These are phyloP conservation scores for Grigorovia transvaalensis DNA, from an alignment of 805 yeast species.

Conservation along the genomic window DNA sequence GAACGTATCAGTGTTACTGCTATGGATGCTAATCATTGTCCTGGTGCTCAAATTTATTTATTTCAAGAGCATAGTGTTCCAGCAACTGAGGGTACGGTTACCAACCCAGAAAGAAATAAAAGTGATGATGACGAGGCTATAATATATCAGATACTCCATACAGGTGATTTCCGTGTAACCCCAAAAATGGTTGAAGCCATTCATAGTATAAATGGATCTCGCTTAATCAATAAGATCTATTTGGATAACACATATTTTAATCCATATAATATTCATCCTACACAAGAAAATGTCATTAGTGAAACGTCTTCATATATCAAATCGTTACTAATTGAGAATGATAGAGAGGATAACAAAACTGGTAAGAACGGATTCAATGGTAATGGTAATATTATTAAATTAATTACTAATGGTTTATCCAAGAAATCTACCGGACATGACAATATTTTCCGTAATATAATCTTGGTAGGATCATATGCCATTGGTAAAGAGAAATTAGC, in stretches of 20 bases:
- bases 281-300: constrained; percentile 57
- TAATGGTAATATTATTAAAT: constrained; percentile 15
- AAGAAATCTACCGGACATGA: background rate
- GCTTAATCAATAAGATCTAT: constrained; percentile 44
- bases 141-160: constrained; percentile 43
- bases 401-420: background rate
- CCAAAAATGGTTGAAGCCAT: constrained; percentile 35
- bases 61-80: constrained; percentile 35
- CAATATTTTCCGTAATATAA: constrained; percentile 9
- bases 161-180: constrained; percentile 86
- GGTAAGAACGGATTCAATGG: constrained; percentile 22
- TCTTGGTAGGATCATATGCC: constrained; percentile 73
- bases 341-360: background rate
- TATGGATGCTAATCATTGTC: constrained; percentile 90
- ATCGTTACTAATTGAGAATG: constrained; percentile 25
- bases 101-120: constrained; percentile 5
- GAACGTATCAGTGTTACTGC: constrained; percentile 46
- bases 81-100: background rate
- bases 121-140: background rate
- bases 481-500: constrained; percentile 91
- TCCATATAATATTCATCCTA: constrained; percentile 66
- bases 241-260: constrained; percentile 86
- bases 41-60: constrained; percentile 80
- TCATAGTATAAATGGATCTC: background rate
- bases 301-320: constrained; percentile 45